phyloP scores from a whole-genome alignment of 257 asterid species.

The Coffea eugenioides region DNA sequence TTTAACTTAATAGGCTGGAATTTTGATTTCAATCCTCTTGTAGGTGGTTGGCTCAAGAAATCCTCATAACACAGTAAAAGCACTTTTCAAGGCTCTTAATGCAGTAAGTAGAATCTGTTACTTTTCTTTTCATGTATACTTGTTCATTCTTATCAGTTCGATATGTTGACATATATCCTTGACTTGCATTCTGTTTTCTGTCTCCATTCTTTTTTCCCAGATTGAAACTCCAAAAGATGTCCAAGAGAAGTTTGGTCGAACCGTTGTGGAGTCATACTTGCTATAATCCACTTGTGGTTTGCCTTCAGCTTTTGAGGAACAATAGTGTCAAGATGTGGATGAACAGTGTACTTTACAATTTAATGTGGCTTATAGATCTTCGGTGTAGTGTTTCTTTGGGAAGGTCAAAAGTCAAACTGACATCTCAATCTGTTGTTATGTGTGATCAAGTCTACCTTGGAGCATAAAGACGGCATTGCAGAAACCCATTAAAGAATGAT shows the following conservation, averaged over 20 bases:
- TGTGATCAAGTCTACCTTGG: neutral
- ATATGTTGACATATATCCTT: neutral
- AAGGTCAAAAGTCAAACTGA: neutral
- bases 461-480: neutral
- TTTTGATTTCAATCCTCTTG: conserved; percentile 9
- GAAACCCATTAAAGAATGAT: conserved; percentile 1
- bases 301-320: conserved; percentile 1
- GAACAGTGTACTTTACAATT: neutral
- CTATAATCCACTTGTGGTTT: conserved; percentile 36
- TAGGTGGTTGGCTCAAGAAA: conserved; percentile 95
- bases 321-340: neutral
- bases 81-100: conserved; percentile 85
- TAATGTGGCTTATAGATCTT: neutral
- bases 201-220: conserved; percentile 34
- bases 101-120: conserved; percentile 49
- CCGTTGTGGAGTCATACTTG: conserved; percentile 77
- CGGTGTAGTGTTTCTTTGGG: neutral
- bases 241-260: conserved; percentile 84
- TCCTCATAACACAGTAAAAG: conserved; percentile 92
- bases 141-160: neutral
- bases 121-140: conserved; percentile 9
- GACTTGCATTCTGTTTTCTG: conserved; percentile 11
- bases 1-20: conserved; percentile 9
- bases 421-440: neutral
- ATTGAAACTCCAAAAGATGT: conserved; percentile 90